Evolutionary conservation across 768 basidiomycete species (phyloP).

Genomic region (Auriculariales sp.): DNA sequence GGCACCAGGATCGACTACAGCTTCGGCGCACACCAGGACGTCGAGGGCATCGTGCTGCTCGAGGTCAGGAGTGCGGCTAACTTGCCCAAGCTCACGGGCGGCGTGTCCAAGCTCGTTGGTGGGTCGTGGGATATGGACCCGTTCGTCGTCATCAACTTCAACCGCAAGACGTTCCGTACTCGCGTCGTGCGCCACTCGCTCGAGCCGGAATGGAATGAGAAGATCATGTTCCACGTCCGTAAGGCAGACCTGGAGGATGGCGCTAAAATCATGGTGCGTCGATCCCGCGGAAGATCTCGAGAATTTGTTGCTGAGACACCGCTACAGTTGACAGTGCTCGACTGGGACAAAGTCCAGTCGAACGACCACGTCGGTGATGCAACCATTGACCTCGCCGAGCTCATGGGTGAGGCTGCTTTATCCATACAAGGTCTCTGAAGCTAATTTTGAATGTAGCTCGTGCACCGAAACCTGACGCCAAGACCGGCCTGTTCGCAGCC

Average conservation of each 20-base stretch:
- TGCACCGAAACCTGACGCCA: background rate
- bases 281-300: too few relatives aligned
- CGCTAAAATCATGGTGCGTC: too few relatives aligned
- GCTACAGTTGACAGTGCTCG: background rate
- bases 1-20: background rate
- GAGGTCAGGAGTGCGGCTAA: background rate
- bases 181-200: background rate
- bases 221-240: background rate
- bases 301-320: background rate
- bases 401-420: too few relatives aligned
- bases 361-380: background rate
- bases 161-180: background rate
- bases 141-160: background rate
- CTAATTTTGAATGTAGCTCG: too few relatives aligned
- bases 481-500: background rate
- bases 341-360: background rate
- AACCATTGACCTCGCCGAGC: background rate
- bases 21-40: background rate
- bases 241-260: too few relatives aligned
- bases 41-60: background rate
- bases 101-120: background rate
- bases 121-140: background rate
- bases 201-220: background rate
- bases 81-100: background rate
- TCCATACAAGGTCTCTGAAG: too few relatives aligned